Evolutionary conservation across 208 protist species (phyloP).

Genomic region (Acanthamoeba polyphaga): DNA sequence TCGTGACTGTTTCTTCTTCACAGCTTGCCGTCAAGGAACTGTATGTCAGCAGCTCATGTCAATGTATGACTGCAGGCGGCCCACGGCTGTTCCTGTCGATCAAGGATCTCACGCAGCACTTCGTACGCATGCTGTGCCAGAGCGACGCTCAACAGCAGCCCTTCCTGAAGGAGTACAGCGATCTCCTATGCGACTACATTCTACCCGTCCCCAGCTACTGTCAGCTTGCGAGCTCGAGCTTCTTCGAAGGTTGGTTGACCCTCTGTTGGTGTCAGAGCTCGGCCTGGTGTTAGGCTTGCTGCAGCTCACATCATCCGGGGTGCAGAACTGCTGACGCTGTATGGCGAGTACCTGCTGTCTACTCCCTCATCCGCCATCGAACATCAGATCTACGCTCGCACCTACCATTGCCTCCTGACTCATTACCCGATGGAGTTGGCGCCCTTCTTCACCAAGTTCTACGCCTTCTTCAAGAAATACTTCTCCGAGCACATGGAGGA

Average conservation of each 20-base stretch:
- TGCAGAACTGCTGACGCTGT: background rate
- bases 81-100: slow-evolving; percentile 31
- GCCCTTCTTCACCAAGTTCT: slow-evolving; percentile 36
- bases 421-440: slow-evolving; percentile 43
- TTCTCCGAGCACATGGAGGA: slow-evolving; percentile 39
- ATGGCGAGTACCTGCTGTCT: slow-evolving; percentile 20
- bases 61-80: background rate
- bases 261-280: background rate
- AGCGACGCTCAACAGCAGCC: slow-evolving; percentile 30
- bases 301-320: background rate
- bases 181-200: slow-evolving; percentile 52
- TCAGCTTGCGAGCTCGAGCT: slow-evolving; percentile 11
- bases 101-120: slow-evolving; percentile 51
- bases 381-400: slow-evolving; percentile 52
- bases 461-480: slow-evolving; percentile 35
- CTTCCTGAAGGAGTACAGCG: slow-evolving; percentile 49
- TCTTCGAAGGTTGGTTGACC: slow-evolving; percentile 10
- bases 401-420: slow-evolving; percentile 50
- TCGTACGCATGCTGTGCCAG: slow-evolving; percentile 41
- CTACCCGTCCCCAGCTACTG: slow-evolving; percentile 44
- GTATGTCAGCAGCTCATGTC: background rate
- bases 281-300: background rate
- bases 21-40: too few relatives aligned
- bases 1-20: background rate
- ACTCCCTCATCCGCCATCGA: slow-evolving; percentile 18